Base-by-base conservation (phyloP, 1,139 yeast species). In the Sugiyamaella pinicola region DNA sequence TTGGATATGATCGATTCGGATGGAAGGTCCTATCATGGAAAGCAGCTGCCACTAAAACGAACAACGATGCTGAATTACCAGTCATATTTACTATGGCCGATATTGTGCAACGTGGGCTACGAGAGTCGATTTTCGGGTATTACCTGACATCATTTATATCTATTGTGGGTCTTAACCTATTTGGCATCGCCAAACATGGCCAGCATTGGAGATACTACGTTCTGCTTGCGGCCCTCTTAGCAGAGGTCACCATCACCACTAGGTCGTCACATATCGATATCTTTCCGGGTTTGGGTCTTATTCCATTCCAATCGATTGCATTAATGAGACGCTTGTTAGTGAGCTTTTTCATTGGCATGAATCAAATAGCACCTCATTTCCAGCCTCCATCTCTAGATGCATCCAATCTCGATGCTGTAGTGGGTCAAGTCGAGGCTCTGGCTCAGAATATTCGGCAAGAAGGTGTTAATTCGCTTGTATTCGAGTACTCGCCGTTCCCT, bases 1-100 rank as follows among this genome's bases (percentile, higher is more conserved):
- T 61, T 53, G 67, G 65, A 13, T 72, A 72, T 53, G 74, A 71
- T 49, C 53, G 73, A 17, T 66, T 70, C 48, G 62, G 62, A 8
- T 39, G 33, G 8, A 38, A 41, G 10, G 54, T 55, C n/a, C 21
- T 55, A 8, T 41, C 34, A 3, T 57, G 60, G 61, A 40, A 47
- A 28, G 6, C 19, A 12, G 22, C 42, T 15, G 42, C 43, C 8
- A 4, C 24, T 10, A 22, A 17, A 19, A 29, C 28, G 24, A n/a
- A 18, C 22, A 40, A 24, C n/a, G 35, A 4, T 7, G n/a, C 39
- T 33, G 21, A 19, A 12, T 43, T 24, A 17, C 8, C 37, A n/a
- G 17, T 24, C 17, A 8, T 29, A 17, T 33, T 47, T 31, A 42
- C 49, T 9, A 45, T 17, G 38, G 21, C 29, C 24, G 52, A 52